Evolutionary conservation across 2,329 filamentous ascomycete genomes (phyloP), one percentile per base, ranked within the genome.

Genomic region (Alternaria sp.): DNA sequence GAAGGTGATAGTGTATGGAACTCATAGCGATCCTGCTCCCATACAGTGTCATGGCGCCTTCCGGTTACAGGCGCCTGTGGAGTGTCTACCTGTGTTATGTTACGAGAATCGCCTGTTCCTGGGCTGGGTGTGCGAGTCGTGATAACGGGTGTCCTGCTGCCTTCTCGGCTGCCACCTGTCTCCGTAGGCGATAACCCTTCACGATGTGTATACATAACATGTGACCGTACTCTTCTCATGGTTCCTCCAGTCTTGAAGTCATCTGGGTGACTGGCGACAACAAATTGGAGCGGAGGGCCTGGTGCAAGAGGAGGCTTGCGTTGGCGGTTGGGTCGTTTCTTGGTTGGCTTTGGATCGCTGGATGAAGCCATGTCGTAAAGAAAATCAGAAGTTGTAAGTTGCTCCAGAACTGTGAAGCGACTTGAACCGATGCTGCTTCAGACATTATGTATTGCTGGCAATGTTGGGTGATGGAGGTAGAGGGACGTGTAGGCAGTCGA

Each of bases 131-230:
- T 71, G 18, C 65, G 63, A 30, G 67, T 67, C n/a, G 41, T 46
- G 12, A 34, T 38, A 8, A 24, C 39, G 5, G 62, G 59, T 44
- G 54, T 55, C 11, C 51, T 67, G 28, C 66, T 68, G 41, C 56
- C 41, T 57, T 71, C 68, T 43, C 57, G 54, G 43, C 65, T 70
- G 26, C 57, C 65, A 16, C 62, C 49, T 28, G 51, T 62, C 1
- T 63, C 63, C 12, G 44, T 47, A 24, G 72, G 65, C 18, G 73
- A 72, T 26, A 43, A 49, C 46, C 49, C 63, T 46, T 69, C 72
- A 39, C 73, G 69, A 61, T 78, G 74, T 28, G 74, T 74, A 53
- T 78, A 76, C 75, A 78, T 78, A 54, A 78, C 75, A 53, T 78
- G 75, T 14, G 75, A 78, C 6, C 75, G 72, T 43, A 78, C 64